A percentile compares a stretch with the other conserved stretches of the same genome.
These are phyloP conservation scores for Colletotrichum sp. DNA, from an alignment of 2,329 filamentous ascomycete genomes.

Conservation along the genomic window DNA sequence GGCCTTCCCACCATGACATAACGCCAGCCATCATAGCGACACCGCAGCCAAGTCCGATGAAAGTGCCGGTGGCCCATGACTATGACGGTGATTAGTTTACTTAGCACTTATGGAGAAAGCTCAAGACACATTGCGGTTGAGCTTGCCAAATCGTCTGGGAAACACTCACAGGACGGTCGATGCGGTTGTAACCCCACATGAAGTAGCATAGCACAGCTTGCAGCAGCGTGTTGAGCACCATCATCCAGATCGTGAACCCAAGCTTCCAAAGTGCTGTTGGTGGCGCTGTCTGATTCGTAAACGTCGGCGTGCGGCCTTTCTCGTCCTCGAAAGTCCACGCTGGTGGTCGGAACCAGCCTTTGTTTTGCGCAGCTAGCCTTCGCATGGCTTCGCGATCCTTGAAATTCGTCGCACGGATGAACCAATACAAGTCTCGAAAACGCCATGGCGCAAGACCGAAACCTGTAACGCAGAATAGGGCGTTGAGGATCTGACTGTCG, in stretches of 20 bases:
- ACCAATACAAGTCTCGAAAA: conserved; percentile 24
- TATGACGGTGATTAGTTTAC: background rate
- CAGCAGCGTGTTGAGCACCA: conserved; percentile 26
- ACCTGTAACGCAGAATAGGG: conserved; percentile 84
- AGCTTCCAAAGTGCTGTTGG: conserved; percentile 28
- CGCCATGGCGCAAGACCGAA: conserved; percentile 83
- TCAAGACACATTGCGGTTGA: background rate
- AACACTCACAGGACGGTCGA: conserved; percentile 26
- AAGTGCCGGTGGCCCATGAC: conserved; percentile 27
- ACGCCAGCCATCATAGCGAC: conserved; percentile 27
- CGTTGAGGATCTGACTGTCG: conserved; percentile 52
- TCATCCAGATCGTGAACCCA: conserved; percentile 28
- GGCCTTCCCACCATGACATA: conserved; percentile 30
- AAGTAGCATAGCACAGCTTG: conserved; percentile 27
- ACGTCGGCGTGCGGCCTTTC: conserved; percentile 15
- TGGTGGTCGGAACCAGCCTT: conserved; percentile 30
- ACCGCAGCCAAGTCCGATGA: conserved; percentile 27
- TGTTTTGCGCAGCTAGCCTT: conserved; percentile 25
- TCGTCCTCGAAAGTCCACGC: conserved; percentile 23
- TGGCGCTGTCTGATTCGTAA: conserved; percentile 23
- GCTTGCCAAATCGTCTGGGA: background rate
- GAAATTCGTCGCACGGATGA: conserved; percentile 22
- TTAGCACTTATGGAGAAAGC: background rate
- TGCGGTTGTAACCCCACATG: conserved; percentile 29
- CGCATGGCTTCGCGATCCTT: conserved; percentile 24